These are phyloP conservation scores for Clarireedia sp. DNA, from an alignment of 2,329 filamentous ascomycete species.

Conservation along the genomic window DNA sequence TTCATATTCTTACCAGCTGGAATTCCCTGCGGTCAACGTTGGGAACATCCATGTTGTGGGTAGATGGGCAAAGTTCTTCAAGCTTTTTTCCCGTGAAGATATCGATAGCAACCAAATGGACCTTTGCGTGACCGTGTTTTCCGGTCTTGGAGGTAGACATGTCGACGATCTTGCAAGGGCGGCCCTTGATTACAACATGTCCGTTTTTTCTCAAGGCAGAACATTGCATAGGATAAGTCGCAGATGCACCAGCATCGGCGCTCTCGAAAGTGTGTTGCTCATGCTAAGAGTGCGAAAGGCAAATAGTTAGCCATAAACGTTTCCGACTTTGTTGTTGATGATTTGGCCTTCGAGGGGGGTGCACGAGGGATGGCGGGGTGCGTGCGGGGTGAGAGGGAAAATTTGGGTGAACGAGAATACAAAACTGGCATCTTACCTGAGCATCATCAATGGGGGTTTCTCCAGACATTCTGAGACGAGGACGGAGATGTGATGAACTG, in stretches of 20 bases:
- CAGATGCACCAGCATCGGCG: conserved; percentile 91
- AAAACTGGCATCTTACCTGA: conserved; percentile 42
- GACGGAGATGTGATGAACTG: no score
- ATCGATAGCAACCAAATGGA: conserved; percentile 94
- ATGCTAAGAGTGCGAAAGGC: conserved; percentile 20
- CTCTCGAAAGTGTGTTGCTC: conserved; percentile 69
- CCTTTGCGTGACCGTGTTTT: conserved; percentile 99
- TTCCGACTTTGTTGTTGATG: not conserved
- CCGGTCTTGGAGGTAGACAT: conserved; percentile 99
- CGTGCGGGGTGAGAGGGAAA: conserved; percentile 6
- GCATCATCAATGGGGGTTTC: conserved; percentile 35
- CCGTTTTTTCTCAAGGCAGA: conserved; percentile 99
- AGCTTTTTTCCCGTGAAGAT: conserved; percentile 99
- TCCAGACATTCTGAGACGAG: conserved; percentile 49
- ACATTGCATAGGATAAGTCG: conserved; percentile 97
- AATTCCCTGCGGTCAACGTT: conserved; percentile 85
- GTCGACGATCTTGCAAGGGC: conserved; percentile 99
- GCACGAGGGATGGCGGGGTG: conserved; percentile 26
- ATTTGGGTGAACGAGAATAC: conserved; percentile 16
- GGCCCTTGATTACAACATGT: conserved; percentile 95
- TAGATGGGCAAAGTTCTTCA: conserved; percentile 97
- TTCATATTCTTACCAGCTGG: conserved; percentile 68
- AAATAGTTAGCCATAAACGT: conserved; percentile 9
- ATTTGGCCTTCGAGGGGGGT: conserved; percentile 15
- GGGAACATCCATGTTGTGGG: conserved; percentile 97